Conservation (phyloP, 140 eudicot genomes). For the Flaveria floridana region DNA sequence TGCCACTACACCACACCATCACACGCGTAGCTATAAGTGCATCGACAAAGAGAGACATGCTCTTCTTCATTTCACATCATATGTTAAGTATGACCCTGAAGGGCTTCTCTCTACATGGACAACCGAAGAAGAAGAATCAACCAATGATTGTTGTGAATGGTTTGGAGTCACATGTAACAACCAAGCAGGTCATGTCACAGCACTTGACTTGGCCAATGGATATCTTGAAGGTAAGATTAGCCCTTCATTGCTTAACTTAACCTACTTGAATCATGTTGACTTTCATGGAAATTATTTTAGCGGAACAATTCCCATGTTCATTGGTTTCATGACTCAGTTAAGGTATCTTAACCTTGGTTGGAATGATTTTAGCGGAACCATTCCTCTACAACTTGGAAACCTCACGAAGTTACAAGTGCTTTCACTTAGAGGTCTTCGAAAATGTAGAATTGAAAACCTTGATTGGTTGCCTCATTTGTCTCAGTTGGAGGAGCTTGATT, state of each 20-base stretch:
- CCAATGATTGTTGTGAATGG: slow-evolving; percentile 1
- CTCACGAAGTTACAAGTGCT: not conserved
- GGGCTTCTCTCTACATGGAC: not conserved
- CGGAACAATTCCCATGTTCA: not conserved
- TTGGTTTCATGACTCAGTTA: slow-evolving; percentile 4
- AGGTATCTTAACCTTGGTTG: not conserved
- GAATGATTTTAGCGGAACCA: not conserved
- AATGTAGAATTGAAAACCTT: not conserved
- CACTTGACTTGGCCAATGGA: not conserved
- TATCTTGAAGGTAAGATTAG: slow-evolving; percentile 1
- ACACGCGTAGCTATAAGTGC: not conserved
- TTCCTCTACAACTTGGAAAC: not conserved
- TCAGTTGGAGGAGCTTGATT: not conserved
- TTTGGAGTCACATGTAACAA: not conserved
- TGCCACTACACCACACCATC: not conserved
- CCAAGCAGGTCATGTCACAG: not conserved
- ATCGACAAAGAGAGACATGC: not conserved
- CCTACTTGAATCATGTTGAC: not conserved
- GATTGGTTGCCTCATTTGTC: not conserved
- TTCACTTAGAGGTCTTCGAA: not conserved
- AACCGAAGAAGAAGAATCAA: not conserved
- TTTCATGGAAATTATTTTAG: not conserved
- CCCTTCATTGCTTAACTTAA: slow-evolving; percentile 1
- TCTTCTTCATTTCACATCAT: slow-evolving; percentile 1
- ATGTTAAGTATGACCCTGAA: not conserved